phyloP scores from a whole-genome alignment of 2,329 filamentous ascomycete genomes.

The Chrysosporium queenslandicum region DNA sequence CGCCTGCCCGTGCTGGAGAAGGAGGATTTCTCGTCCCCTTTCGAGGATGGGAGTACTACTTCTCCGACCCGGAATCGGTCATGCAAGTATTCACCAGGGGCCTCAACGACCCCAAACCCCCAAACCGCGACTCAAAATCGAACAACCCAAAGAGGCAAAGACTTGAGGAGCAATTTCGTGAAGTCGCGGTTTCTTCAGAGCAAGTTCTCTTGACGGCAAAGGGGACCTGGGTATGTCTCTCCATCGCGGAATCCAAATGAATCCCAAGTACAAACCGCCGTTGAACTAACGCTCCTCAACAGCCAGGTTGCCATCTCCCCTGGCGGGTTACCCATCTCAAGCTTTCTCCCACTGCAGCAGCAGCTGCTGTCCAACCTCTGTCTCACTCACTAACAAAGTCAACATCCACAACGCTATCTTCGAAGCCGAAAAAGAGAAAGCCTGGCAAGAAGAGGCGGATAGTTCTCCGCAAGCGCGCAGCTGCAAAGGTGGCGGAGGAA shows the following conservation, averaged over 20 bases:
- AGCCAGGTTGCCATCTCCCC: slow-evolving; percentile 35
- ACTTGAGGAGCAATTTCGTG: slow-evolving; percentile 26
- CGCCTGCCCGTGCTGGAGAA: slow-evolving; percentile 21
- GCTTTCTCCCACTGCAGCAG: slow-evolving; percentile 10
- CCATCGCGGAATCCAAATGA: neutral
- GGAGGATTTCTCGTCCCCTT: slow-evolving; percentile 34
- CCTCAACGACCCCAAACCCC: neutral
- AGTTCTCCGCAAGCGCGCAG: slow-evolving; percentile 29
- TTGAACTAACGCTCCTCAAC: too few species aligned
- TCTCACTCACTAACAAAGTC: slow-evolving; percentile 17
- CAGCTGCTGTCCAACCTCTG: too few species aligned
- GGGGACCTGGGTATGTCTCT: slow-evolving; percentile 28
- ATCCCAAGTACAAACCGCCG: neutral
- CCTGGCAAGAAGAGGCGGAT: slow-evolving; percentile 37
- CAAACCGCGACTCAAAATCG: slow-evolving; percentile 14
- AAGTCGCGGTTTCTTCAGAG: slow-evolving; percentile 30
- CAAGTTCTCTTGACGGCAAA: slow-evolving; percentile 26
- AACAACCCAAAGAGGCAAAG: slow-evolving; percentile 12
- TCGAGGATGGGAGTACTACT: slow-evolving; percentile 36
- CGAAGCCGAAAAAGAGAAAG: slow-evolving; percentile 26
- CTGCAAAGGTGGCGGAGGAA: slow-evolving; percentile 22
- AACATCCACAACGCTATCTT: slow-evolving; percentile 19
- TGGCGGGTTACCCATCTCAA: slow-evolving; percentile 35
- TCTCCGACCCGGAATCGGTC: slow-evolving; percentile 27
- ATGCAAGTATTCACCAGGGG: slow-evolving; percentile 9